phyloP scores from a whole-genome alignment of 768 basidiomycete species.

The Asterophora lycoperdoides region DNA sequence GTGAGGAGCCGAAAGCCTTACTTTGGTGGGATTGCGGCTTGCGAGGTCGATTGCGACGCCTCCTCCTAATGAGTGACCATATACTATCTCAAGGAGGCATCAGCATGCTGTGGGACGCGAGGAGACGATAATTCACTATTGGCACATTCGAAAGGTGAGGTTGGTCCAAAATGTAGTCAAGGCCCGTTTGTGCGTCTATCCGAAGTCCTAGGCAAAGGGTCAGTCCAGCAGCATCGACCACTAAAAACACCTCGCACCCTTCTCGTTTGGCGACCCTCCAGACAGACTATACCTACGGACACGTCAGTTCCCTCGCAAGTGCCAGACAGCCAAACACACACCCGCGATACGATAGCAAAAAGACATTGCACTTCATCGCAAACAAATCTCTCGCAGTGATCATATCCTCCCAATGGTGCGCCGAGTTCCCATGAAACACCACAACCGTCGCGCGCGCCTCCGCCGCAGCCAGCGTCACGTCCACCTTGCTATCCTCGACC shows the following conservation, averaged over 20 bases:
- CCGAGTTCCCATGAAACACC: conserved; percentile 84
- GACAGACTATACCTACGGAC: conserved; percentile 67
- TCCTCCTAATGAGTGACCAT: conserved; percentile 80
- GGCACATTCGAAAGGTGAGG: conserved; percentile 53
- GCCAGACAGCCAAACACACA: conserved; percentile 29
- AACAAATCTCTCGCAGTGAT: conserved; percentile 65
- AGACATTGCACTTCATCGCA: conserved; percentile 73
- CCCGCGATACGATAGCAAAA: conserved; percentile 89
- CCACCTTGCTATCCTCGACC: conserved; percentile 9
- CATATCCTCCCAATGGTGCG: conserved; percentile 70
- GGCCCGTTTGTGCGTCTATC: conserved; percentile 73
- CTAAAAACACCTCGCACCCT: conserved; percentile 40
- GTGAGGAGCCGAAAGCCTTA: conserved; percentile 24
- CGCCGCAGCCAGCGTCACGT: conserved; percentile 15
- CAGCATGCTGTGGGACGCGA: neutral
- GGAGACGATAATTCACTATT: conserved; percentile 40
- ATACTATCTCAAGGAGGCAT: conserved; percentile 45
- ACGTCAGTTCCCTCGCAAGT: neutral
- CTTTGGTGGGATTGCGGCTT: conserved; percentile 59
- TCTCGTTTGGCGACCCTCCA: conserved; percentile 75
- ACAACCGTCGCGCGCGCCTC: conserved; percentile 64
- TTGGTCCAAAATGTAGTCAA: conserved; percentile 63
- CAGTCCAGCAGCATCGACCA: neutral
- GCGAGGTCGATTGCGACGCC: conserved; percentile 85
- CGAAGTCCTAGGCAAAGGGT: conserved; percentile 47